Evolutionary conservation across 345 rosid species (phyloP).

Genomic region (Mangifera indica): DNA sequence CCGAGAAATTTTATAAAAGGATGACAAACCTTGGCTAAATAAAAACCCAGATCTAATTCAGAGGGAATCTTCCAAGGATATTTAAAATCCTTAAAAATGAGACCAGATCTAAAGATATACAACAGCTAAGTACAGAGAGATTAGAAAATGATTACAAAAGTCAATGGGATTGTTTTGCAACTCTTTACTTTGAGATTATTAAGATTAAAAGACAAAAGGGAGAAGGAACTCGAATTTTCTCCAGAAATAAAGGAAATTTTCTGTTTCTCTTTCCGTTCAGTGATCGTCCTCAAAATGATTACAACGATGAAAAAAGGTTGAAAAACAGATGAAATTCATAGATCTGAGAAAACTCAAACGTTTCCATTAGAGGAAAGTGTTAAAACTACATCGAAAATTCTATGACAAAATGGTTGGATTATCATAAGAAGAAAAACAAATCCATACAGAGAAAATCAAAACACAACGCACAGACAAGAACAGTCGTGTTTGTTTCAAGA

Average conservation of each 20-base stretch:
- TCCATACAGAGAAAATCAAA: constrained; percentile 2
- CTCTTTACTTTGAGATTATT: neutral
- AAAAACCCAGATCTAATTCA: constrained; percentile 17
- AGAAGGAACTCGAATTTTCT: constrained; percentile 22
- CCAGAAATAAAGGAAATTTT: constrained; percentile 7
- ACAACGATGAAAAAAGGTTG: constrained; percentile 2
- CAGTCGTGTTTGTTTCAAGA: constrained; percentile 2
- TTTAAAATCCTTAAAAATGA: too few species aligned
- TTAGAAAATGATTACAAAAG: neutral
- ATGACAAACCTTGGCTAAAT: neutral
- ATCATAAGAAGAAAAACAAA: constrained; percentile 11
- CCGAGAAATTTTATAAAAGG: neutral
- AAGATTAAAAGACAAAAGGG: constrained; percentile 22
- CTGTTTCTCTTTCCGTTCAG: neutral
- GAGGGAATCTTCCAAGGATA: neutral
- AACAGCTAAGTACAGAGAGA: neutral
- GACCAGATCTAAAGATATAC: neutral
- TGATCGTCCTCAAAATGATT: constrained; percentile 38
- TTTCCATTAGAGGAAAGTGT: constrained; percentile 29
- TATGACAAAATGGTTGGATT: constrained; percentile 33
- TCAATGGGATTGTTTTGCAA: neutral
- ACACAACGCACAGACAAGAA: neutral
- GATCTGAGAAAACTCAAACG: constrained; percentile 37
- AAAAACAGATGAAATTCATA: constrained; percentile 25
- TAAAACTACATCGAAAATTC: constrained; percentile 23